These are phyloP conservation scores for Coemansia sp. DNA, from an alignment of 192 early-diverging fungal species.

Conservation along the genomic window DNA sequence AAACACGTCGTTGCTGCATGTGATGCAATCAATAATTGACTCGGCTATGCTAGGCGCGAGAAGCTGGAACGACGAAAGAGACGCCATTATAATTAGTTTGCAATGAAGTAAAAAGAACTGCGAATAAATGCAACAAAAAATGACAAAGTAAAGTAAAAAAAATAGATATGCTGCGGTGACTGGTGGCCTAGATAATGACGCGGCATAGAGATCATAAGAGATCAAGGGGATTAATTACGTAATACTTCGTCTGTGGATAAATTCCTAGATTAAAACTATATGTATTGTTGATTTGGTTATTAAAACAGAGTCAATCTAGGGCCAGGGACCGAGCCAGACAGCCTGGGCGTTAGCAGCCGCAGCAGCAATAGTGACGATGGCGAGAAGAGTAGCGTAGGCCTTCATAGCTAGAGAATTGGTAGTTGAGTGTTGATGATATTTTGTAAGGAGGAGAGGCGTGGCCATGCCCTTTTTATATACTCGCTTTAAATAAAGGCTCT, in stretches of 20 bases:
- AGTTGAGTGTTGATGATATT: conserved; percentile 7
- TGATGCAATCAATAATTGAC: neutral
- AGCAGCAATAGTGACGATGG: conserved; percentile 15
- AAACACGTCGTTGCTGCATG: neutral
- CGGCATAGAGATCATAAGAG: neutral
- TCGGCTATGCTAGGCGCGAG: neutral
- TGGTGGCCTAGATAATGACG: neutral
- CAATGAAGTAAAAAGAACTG: neutral
- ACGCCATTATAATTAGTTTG: neutral
- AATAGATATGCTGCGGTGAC: neutral
- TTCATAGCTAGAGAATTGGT: conserved; percentile 8
- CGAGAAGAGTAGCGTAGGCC: conserved; percentile 19
- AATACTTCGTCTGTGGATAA: too few relatives aligned
- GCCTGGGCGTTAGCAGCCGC: conserved; percentile 19
- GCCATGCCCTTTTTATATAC: neutral
- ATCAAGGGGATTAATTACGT: too few relatives aligned
- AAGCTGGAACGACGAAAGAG: neutral
- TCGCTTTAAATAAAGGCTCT: too few relatives aligned
- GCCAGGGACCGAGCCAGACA: conserved; percentile 22
- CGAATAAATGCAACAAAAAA: neutral
- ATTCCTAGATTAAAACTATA: neutral
- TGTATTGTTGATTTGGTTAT: neutral
- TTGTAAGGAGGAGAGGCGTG: neutral
- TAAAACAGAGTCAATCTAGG: neutral
- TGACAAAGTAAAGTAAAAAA: neutral